These are phyloP conservation scores for Prunus campanulata DNA, from an alignment of 306 rosid genomes.

Conservation along the genomic window DNA sequence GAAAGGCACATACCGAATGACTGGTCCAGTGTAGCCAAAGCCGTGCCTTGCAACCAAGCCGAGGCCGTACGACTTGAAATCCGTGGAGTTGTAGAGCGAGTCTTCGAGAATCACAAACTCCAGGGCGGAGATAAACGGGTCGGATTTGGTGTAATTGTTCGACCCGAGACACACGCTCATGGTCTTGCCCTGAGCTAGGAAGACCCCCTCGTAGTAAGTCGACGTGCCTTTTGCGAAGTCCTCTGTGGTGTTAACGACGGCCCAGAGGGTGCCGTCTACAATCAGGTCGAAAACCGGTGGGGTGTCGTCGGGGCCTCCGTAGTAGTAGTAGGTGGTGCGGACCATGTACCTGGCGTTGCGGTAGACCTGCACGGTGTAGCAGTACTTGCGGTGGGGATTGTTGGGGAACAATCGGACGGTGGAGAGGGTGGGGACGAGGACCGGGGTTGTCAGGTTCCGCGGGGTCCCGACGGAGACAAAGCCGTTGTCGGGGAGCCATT, in stretches of 20 bases:
- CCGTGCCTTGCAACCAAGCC: conserved; percentile 52
- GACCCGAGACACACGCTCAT: conserved; percentile 75
- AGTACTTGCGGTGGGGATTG: conserved; percentile 42
- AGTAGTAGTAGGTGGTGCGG: conserved; percentile 78
- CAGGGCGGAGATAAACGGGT: conserved; percentile 84
- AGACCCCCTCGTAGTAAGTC: conserved; percentile 68
- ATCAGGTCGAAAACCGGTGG: conserved; percentile 93
- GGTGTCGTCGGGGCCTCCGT: conserved; percentile 46
- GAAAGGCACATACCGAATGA: conserved; percentile 46
- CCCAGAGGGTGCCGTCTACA: conserved; percentile 84
- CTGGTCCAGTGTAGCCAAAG: conserved; percentile 67
- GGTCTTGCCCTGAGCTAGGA: conserved; percentile 53
- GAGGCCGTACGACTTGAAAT: conserved; percentile 45
- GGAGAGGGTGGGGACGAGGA: conserved; percentile 31
- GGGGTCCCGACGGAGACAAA: conserved; percentile 51
- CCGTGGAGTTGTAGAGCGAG: conserved; percentile 73
- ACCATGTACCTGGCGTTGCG: conserved; percentile 59
- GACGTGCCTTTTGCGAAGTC: conserved; percentile 43
- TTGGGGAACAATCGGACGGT: conserved; percentile 72
- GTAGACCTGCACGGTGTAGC: conserved; percentile 53
- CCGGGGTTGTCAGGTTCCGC: conserved; percentile 35
- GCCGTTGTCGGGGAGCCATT: conserved; percentile 55
- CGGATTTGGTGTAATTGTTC: conserved; percentile 64
- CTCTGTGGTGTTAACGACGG: conserved; percentile 64
- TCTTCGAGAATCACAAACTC: conserved; percentile 53